Evolutionary conservation across 805 yeast genomes (phyloP).

Genomic region (Alloascoidea africana): DNA sequence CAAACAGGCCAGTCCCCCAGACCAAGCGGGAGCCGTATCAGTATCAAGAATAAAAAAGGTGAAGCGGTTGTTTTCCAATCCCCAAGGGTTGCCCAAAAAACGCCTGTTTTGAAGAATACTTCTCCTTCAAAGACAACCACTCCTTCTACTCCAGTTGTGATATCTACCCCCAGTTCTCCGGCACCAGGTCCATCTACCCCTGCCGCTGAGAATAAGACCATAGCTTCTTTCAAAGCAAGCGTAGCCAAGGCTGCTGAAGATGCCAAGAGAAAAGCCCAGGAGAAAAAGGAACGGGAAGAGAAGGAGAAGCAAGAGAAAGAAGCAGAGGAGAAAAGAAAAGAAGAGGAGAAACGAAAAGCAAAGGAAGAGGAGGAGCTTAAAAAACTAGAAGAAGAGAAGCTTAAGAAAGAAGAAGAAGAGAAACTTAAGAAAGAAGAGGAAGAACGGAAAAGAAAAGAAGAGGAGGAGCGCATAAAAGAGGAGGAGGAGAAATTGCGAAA

Average conservation of each 20-base stretch:
- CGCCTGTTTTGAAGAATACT: too few relatives aligned
- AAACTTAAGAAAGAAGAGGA: background rate
- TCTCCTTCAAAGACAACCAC: too few relatives aligned
- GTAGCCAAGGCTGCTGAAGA: background rate
- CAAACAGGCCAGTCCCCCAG: too few relatives aligned
- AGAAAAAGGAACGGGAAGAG: slow-evolving; percentile 1
- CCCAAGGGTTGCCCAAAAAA: too few relatives aligned
- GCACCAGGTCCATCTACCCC: too few relatives aligned
- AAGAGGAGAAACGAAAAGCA: slow-evolving; percentile 1
- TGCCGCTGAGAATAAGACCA: slow-evolving; percentile 1
- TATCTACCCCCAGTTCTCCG: too few relatives aligned
- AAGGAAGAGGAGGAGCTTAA: too few relatives aligned
- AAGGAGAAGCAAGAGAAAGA: slow-evolving; percentile 1
- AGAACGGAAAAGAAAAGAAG: background rate
- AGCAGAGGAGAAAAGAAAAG: background rate
- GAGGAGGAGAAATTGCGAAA: slow-evolving; percentile 2
- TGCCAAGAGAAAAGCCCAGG: background rate
- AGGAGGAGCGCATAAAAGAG: background rate
- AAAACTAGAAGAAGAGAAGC: slow-evolving; percentile 7
- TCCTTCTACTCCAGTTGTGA: too few relatives aligned
- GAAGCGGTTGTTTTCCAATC: background rate
- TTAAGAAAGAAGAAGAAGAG: slow-evolving; percentile 6
- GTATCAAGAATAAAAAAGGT: background rate
- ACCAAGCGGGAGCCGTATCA: too few relatives aligned
- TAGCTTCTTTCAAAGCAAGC: background rate